Evolutionary conservation across 169 alveolate species (phyloP).

Genomic region (Plasmodium falciparum): DNA sequence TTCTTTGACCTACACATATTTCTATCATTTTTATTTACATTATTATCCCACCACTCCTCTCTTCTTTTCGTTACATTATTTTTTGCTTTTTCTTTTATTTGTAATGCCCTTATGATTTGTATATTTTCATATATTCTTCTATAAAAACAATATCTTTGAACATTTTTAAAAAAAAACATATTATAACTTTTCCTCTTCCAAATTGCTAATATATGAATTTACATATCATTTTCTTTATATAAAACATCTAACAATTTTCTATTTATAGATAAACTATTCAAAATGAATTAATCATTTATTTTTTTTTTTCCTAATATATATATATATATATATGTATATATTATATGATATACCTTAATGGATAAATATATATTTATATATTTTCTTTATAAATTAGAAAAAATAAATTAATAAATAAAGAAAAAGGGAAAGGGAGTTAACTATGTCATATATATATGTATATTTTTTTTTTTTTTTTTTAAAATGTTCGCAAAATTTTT

Average conservation of each 20-base stretch:
- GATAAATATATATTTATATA: not conserved
- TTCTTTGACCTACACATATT: too few species aligned
- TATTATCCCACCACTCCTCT: not conserved
- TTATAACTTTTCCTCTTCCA: conserved; percentile 1
- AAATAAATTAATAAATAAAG: not conserved
- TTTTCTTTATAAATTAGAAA: not conserved
- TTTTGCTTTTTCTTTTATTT: not conserved
- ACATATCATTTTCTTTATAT: conserved; percentile 9
- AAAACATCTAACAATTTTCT: not conserved
- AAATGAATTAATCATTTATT: too few species aligned
- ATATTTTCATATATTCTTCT: conserved; percentile 66
- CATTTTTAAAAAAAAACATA: conserved; percentile 60
- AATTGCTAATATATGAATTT: not conserved
- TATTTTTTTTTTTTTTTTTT: too few species aligned
- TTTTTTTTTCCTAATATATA: not conserved
- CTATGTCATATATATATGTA: too few species aligned
- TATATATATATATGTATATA: not conserved
- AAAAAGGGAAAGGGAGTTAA: too few species aligned
- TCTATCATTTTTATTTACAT: not conserved
- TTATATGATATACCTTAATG: not conserved
- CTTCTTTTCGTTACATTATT: not conserved
- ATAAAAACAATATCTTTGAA: conserved; percentile 50
- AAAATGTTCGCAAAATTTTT: too few species aligned
- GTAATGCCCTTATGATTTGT: conserved; percentile 28
- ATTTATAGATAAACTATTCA: not conserved